phyloP scores from a whole-genome alignment of 768 basidiomycete species.

The Panellus pusillus region DNA sequence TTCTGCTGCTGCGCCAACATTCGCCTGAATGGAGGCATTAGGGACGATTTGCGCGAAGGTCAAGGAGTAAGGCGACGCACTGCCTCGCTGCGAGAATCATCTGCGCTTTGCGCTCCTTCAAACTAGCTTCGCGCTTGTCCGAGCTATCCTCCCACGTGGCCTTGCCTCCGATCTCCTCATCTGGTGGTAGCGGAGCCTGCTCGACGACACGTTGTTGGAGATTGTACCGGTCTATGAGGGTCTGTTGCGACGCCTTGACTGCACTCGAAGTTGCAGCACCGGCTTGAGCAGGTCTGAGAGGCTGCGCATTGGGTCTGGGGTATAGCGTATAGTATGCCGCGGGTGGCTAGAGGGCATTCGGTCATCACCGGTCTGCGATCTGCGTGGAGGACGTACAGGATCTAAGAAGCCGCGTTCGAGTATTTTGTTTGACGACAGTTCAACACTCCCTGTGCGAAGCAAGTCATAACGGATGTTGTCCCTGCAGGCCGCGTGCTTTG shows the following conservation, averaged over 20 bases:
- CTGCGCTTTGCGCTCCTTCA: slow-evolving; percentile 77
- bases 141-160: slow-evolving; percentile 77
- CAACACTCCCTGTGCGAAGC: slow-evolving; percentile 74
- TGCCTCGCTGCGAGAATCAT: slow-evolving; percentile 87
- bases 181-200: slow-evolving; percentile 29
- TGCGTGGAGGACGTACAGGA: slow-evolving; percentile 47
- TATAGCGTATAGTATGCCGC: slow-evolving; percentile 74
- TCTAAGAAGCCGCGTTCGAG: slow-evolving; percentile 81
- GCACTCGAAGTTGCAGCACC: slow-evolving; percentile 30
- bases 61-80: slow-evolving; percentile 48
- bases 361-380: neutral
- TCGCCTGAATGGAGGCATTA: slow-evolving; percentile 33
- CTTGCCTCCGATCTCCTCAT: slow-evolving; percentile 56
- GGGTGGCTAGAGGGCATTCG: slow-evolving; percentile 54
- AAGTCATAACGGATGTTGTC: slow-evolving; percentile 86
- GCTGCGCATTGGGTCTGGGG: slow-evolving; percentile 41
- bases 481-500: slow-evolving; percentile 37
- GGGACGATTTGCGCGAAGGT: neutral
- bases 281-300: slow-evolving; percentile 20
- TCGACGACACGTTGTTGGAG: slow-evolving; percentile 52
- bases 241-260: slow-evolving; percentile 37
- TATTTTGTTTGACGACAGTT: slow-evolving; percentile 77
- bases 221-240: slow-evolving; percentile 68
- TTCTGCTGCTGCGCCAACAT: slow-evolving; percentile 43
- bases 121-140: slow-evolving; percentile 75